These are phyloP conservation scores for Aspergillus candidus DNA, from an alignment of 2,329 filamentous ascomycete genomes.

Conservation along the genomic window DNA sequence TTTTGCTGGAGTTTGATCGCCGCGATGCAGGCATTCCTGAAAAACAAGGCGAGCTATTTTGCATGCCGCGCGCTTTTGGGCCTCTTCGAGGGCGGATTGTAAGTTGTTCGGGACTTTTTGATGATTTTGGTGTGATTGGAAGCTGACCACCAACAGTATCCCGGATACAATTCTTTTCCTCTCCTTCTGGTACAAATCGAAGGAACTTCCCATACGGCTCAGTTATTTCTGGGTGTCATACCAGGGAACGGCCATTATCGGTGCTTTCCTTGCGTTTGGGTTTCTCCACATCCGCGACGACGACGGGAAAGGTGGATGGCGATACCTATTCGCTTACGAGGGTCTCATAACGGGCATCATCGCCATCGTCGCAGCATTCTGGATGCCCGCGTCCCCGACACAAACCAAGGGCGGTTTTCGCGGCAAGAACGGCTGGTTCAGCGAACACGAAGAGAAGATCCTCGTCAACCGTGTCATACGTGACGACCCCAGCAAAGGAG, in stretches of 20 bases:
- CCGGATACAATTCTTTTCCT: slow-evolving; percentile 51
- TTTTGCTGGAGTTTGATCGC: slow-evolving; percentile 52
- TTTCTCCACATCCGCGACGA: slow-evolving; percentile 35
- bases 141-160: slow-evolving; percentile 24
- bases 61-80: slow-evolving; percentile 44
- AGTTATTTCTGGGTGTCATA: slow-evolving; percentile 67
- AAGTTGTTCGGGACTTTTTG: slow-evolving; percentile 34
- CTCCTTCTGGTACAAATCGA: slow-evolving; percentile 68
- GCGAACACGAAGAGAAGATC: slow-evolving; percentile 61
- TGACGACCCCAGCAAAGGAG: slow-evolving; percentile 53
- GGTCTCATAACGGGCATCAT: slow-evolving; percentile 49
- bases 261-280: slow-evolving; percentile 44
- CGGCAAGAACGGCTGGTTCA: slow-evolving; percentile 60
- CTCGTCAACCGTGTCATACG: slow-evolving; percentile 59
- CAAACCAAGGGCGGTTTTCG: slow-evolving; percentile 58
- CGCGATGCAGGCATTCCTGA: slow-evolving; percentile 45
- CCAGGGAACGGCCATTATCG: slow-evolving; percentile 40
- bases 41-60: slow-evolving; percentile 39
- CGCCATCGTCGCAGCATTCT: slow-evolving; percentile 52
- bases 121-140: neutral
- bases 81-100: slow-evolving; percentile 52
- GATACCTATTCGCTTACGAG: slow-evolving; percentile 39
- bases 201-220: slow-evolving; percentile 62
- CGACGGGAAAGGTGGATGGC: slow-evolving; percentile 38
- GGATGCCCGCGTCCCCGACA: slow-evolving; percentile 59